Conservation (phyloP, 164 flowering plant genomes). For the Pachysandra terminalis region DNA sequence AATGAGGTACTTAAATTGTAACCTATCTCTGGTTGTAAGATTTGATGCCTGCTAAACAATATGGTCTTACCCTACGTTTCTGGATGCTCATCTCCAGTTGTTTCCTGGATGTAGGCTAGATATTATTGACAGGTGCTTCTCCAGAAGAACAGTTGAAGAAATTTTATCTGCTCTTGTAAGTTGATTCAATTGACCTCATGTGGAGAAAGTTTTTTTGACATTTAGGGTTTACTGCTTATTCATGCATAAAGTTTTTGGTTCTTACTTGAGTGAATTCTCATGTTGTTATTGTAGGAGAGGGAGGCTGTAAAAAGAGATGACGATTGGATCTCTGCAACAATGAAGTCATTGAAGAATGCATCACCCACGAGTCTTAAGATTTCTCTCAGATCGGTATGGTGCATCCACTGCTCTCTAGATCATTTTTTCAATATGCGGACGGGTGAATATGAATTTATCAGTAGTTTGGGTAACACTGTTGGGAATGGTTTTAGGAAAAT, state of each 20-base stretch:
- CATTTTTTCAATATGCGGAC: neutral
- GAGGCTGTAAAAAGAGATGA: constrained; percentile 28
- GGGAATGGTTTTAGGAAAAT: neutral
- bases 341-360: constrained; percentile 46
- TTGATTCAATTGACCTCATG: constrained; percentile 1
- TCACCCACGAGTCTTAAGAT: constrained; percentile 72
- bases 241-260: neutral
- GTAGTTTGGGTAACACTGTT: neutral
- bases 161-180: constrained; percentile 55
- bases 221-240: neutral
- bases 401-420: neutral
- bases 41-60: neutral
- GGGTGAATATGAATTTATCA: neutral
- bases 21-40: too few species aligned
- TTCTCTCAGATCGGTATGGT: constrained; percentile 51
- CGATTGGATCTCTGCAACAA: constrained; percentile 40
- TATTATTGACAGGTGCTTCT: constrained; percentile 46
- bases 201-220: neutral
- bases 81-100: constrained; percentile 12
- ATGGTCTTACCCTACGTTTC: neutral
- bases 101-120: constrained; percentile 47
- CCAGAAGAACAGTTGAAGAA: constrained; percentile 36
- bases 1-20: too few species aligned
- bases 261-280: too few species aligned
- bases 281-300: constrained; percentile 29